Evolutionary conservation across 2,329 filamentous ascomycete genomes (phyloP), one percentile per base, ranked within the genome.

Genomic region (Ophiostoma sp.): DNA sequence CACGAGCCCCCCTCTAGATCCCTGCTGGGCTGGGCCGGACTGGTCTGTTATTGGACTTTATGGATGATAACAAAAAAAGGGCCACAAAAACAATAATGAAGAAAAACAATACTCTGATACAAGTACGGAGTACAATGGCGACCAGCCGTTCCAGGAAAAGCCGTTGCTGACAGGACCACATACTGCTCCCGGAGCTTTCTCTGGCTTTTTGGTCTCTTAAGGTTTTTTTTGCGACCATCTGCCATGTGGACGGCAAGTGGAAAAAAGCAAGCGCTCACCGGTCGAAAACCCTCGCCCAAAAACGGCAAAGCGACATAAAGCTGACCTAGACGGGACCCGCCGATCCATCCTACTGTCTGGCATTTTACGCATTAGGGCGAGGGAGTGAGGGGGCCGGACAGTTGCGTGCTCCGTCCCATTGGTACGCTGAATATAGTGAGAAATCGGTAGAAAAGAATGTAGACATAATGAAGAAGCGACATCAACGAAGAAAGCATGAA

Each of bases 211-310:
- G 33, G 33, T 36, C 33, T 36, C 15, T 55, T 22, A n/a, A 9
- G 22, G 42, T 19, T 22, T 39, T 12, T 25, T 55, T 25, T 11
- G 22, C n/a, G n/a, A 22, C 50, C 50, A 25, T 55, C 55, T 52
- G 45, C 66, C 66, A 69, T 69, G 64, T 69, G 64, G 64, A 52
- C 64, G 64, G 42, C 64, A 22, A 50, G 66, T 36, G 66, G 45
- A 25, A 55, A 36, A 36, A 52, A 25, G 64, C 64, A 69, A 69
- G 64, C 64, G 42, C 64, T 69, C 64, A 50, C 64, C 64, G 64
- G 64, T 50, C 64, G 64, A 69, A 69, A 50, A 25, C 12, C n/a
- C 55, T 59, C 28, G 28, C 28, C 55, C 33, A 59, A 59, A 33
- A 33, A 33, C 28, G 28, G 9, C 55, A 33, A 59, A 59, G 28